Base-by-base conservation (phyloP, 805 yeast genomes). In the Suhomyces faveliae region DNA sequence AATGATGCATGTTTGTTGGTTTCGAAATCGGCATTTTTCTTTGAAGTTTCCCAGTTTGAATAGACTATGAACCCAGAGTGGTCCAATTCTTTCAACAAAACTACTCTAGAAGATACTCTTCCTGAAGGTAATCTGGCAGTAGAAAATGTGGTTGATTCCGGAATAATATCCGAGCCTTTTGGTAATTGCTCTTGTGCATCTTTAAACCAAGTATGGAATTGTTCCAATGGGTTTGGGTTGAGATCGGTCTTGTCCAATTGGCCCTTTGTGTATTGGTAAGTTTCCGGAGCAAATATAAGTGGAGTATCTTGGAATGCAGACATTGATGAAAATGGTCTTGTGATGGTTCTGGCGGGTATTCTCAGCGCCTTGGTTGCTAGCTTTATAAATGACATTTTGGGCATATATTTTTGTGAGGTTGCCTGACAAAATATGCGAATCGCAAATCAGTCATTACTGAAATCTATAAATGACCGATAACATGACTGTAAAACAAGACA, bases 41-140 rank as follows among this genome's bases (percentile, higher is more conserved):
- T 90, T 29, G 96, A 87, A 8, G 85, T 77, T 25, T 77, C 89
- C 96, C 97, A 91, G 67, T 94, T 94, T 47, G 97, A 89, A 68
- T 88, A 94, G 37, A 94, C 75, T 8, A 90, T 80, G 57, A 92
- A 87, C 3, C 97, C 99, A 40, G 79, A 76, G 44, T 79, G 74
- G 65, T 92, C 98, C 49, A 94, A 76, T 62, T 94, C 98, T 62
- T 94, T 94, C 67, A 94, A 80, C 46, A 94, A 76, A 2, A 94
- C 92, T 8, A 87, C 79, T 47, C 99, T 75, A 5, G 91, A 82
- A 0, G 96, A 85, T 1, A 94, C 89, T 51, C 95, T 73, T n/a
- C 99, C 99, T 2, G 87, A 78, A 7, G 97, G 97, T 51, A 91
- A 71, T 49, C 81, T 76, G 0, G 96, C 95, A 2, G 99, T 91